Base-by-base conservation (phyloP, 805 yeast species). In the Priceomyces medius region DNA sequence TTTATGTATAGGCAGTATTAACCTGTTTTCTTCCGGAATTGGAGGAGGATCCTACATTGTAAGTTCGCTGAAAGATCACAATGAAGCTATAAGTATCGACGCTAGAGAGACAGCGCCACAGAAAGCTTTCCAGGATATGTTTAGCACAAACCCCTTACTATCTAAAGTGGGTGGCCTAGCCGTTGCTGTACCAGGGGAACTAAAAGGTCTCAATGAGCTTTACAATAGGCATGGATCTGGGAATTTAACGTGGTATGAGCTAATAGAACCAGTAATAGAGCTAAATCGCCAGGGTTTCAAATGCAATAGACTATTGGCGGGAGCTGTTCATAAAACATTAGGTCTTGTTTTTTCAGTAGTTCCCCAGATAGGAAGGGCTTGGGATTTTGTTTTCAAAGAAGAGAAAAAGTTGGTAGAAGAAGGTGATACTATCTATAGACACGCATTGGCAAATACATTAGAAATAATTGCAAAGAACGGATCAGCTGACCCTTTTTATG, bases 1-100 rank as follows among this genome's bases (percentile, higher is more conserved):
- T 0, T 69, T 91, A 20, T 91, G 99, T 56, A 80, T 91, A 23
- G 98, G 98, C 2, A 74, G 86, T 40, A 64, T 88, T 17, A 86
- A 87, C 56, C 81, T 88, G 47, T 88, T 84, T 66, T 83, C 83
- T 43, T 83, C 95, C 1, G 96, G 97, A 0, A 82, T 91, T 32
- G 97, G 97, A 6, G 98, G 98, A 3, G 98, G 99, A 7, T 88
- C 85, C 0, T 88, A 78, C 52, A 83, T 85, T 33, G 75, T 64
- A 9, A 60, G 67, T 45, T 49, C 55, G 12, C 42, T 24, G 17
- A 41, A 50, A 18, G 46, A 44, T 10, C 40, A 72, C 9, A 71
- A 74, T 6, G 72, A 74, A 1, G 77, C 83, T 1, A 48, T 83
- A 2, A 71, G 83, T 20, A 79, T 90, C 31, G 96, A 91, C 63